Conservation (phyloP, 768 basidiomycete species). For the Amanita rimosa region DNA sequence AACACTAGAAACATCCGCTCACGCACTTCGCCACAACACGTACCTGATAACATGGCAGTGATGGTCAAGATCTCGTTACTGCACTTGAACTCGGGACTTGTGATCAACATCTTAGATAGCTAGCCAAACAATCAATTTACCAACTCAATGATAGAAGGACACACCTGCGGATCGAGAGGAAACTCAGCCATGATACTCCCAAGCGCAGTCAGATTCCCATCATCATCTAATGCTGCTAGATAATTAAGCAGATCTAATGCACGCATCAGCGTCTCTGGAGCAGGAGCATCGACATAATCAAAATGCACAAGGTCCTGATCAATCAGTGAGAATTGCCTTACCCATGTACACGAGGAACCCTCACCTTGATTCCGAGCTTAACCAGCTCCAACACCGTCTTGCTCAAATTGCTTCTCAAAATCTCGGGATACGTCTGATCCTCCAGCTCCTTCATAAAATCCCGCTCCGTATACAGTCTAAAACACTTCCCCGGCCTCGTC, state of each 20-base stretch:
- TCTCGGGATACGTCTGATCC: conserved; percentile 96
- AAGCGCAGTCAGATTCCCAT: conserved; percentile 79
- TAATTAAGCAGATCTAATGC: conserved; percentile 91
- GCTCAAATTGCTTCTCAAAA: conserved; percentile 84
- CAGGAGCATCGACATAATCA: conserved; percentile 88
- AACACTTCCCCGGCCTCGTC: conserved; percentile 87
- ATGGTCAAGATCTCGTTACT: conserved; percentile 93
- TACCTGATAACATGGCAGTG: conserved; percentile 92
- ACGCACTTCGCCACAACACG: conserved; percentile 9
- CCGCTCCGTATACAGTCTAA: conserved; percentile 83
- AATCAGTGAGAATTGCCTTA: neutral
- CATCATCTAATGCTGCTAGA: conserved; percentile 86
- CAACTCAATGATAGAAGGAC: conserved; percentile 7
- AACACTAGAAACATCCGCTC: neutral
- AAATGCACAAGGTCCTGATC: conserved; percentile 71
- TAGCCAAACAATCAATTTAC: conserved; percentile 14
- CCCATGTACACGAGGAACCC: neutral
- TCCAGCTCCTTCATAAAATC: conserved; percentile 94
- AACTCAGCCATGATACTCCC: conserved; percentile 96
- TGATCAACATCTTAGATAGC: conserved; percentile 90
- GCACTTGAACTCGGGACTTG: conserved; percentile 91
- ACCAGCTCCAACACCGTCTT: conserved; percentile 90
- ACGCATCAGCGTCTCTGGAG: conserved; percentile 94
- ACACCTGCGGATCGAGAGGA: conserved; percentile 90
- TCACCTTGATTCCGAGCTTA: conserved; percentile 83